Conservation (phyloP, 208 protist genomes). For the Trypanosoma cruzi region DNA sequence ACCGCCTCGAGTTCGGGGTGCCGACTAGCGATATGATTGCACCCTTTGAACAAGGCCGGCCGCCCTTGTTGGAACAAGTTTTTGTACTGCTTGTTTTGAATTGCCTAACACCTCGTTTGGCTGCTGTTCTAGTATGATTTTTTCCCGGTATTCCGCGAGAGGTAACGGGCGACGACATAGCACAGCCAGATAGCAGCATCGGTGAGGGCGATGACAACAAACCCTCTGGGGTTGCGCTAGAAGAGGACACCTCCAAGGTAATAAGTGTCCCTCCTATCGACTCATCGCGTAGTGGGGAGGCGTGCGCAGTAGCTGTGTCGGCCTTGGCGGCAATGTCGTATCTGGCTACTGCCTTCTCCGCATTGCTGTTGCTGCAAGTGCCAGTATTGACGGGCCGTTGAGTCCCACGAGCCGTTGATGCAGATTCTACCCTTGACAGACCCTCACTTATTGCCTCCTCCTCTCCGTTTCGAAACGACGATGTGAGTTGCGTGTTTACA, state of each 20-base stretch:
- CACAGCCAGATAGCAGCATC: not conserved
- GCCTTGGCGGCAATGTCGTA: not conserved
- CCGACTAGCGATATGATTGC: not conserved
- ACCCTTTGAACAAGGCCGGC: not conserved
- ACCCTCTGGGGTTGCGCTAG: slow-evolving; percentile 2
- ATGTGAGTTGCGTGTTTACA: not conserved
- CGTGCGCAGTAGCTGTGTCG: not conserved
- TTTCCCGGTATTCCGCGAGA: not conserved
- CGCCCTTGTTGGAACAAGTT: not conserved
- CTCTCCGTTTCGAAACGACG: not conserved
- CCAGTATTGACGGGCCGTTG: not conserved
- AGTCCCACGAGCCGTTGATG: not conserved
- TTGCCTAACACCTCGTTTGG: not conserved
- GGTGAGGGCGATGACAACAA: not conserved
- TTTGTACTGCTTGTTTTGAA: not conserved
- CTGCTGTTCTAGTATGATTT: not conserved
- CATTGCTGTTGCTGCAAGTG: not conserved
- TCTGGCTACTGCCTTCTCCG: not conserved
- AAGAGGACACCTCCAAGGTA: slow-evolving; percentile 17
- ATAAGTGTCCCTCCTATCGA: not conserved
- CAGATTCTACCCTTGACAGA: not conserved
- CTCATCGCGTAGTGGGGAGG: not conserved
- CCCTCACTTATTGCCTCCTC: slow-evolving; percentile 12
- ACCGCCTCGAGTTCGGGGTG: not conserved
- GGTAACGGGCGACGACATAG: not conserved